Evolutionary conservation across 73 alveolate genomes (phyloP).

Genomic region (Paramecium tetraurelia): DNA sequence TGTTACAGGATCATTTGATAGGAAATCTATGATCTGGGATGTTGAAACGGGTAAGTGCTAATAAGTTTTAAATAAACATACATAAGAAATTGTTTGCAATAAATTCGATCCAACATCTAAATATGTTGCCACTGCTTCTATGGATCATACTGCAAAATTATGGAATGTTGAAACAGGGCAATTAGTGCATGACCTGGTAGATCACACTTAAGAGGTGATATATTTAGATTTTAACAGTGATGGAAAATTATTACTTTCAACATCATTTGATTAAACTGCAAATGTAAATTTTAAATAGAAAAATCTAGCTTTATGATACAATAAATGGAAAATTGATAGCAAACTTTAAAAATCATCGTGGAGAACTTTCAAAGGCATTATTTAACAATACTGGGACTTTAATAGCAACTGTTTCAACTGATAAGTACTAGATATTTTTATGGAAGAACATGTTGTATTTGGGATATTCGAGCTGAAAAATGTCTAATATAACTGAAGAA

Average conservation of each 20-base stretch:
- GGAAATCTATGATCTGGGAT: constrained; percentile 97
- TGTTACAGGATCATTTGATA: constrained; percentile 98
- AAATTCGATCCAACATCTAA: background rate
- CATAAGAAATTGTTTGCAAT: background rate
- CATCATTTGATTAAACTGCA: background rate
- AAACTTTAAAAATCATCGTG: background rate
- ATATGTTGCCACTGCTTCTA: background rate
- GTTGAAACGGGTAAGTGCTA: constrained; percentile 91
- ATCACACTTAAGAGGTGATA: background rate
- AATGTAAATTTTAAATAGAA: background rate
- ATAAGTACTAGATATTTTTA: too few relatives aligned
- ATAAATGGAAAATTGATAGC: too few relatives aligned
- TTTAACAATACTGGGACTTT: background rate
- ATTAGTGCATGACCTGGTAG: background rate
- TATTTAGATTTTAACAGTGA: background rate
- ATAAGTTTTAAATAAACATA: background rate
- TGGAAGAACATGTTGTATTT: background rate
- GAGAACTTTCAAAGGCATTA: background rate
- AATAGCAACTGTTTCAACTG: background rate
- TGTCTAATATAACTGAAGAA: too few relatives aligned
- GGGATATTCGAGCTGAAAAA: background rate
- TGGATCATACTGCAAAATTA: background rate
- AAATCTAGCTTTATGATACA: too few relatives aligned
- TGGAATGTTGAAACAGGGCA: background rate
- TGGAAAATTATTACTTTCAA: background rate